phyloP scores from a whole-genome alignment of 2,329 filamentous ascomycete species.

The Botrytis elliptica region DNA sequence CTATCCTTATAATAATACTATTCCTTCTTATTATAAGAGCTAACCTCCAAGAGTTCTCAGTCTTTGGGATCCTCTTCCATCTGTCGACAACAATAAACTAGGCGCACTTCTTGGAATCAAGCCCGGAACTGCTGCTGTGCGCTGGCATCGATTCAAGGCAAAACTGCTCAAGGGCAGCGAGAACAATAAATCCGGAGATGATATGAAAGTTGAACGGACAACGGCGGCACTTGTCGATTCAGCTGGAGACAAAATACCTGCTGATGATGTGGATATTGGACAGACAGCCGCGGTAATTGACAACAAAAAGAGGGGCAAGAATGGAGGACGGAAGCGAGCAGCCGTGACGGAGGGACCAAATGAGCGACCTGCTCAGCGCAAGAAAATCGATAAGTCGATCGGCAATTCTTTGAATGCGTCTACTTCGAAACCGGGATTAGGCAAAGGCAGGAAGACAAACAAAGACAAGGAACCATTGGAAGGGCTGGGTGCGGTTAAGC shows the following conservation, averaged over 20 bases:
- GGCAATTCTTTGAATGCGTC: background rate
- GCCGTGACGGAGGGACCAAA: background rate
- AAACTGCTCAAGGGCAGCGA: background rate
- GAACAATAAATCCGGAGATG: background rate
- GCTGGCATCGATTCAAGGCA: background rate
- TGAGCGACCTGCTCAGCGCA: background rate
- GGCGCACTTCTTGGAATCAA: background rate
- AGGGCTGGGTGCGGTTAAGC: background rate
- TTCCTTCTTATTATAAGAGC: too few species aligned
- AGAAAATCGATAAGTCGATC: background rate
- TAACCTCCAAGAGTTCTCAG: too few species aligned
- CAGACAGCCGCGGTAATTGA: background rate
- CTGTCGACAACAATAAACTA: background rate
- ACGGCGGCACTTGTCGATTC: background rate
- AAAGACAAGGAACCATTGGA: background rate
- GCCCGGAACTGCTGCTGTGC: background rate
- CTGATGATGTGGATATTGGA: background rate
- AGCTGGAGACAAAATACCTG: too few species aligned
- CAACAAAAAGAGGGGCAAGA: background rate
- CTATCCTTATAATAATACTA: too few species aligned
- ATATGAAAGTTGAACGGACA: background rate
- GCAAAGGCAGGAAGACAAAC: background rate
- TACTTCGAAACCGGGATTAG: background rate
- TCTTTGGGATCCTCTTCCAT: background rate
- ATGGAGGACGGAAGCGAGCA: background rate